Evolutionary conservation across 148 eudicot genomes (phyloP), one percentile per base, ranked within the genome.

Genomic region (Rhododendron simsii): DNA sequence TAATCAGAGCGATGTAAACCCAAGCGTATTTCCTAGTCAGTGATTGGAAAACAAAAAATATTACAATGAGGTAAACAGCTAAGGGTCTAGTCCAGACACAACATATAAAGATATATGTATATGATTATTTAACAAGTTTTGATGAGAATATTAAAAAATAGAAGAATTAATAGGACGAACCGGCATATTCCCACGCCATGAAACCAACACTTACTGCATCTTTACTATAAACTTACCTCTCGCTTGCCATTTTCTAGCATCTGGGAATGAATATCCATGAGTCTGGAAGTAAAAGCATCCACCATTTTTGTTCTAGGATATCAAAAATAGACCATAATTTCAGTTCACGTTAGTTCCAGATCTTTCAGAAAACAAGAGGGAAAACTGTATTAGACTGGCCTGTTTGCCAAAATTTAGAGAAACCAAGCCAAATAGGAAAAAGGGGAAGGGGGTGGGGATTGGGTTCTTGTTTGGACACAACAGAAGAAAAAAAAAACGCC

Each of bases 1-100:
- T 95, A 97, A 89, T 97, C 99, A n/a, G 99, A 97, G 74, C 99
- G 98, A 90, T 97, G 95, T 84, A 97, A 87, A 84, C 98, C 99
- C 90, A 97, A 90, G 86, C 99, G 99, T 87, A 97, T 94, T 79
- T 94, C 98, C 99, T 97, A 86, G 41, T 50, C 78, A 81, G 33
- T 79, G 59, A 30, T 48, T 59, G 9, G 63, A 78, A 81, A 23
- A 28, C 78, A 73, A 63, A 80, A 18, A 12, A 63, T 10, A 82
- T 86, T 77, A 79, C 80, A 55, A 15, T 55, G 61, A 16, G 61
- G 21, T 55, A 4, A 16, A 16, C 21, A 55, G 61, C 4, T 9
- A 14, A 65, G 65, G 59, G 15, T 0, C 50, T 5, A 13, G 67
- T 81, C 80, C 28, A 41, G 30, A 48, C 21, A 48, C 67, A 53